A percentile compares a stretch with the other conserved stretches of the same genome.
These are phyloP conservation scores for Tetraselmis striata DNA, from an alignment of 139 green algal species.

Conservation along the genomic window DNA sequence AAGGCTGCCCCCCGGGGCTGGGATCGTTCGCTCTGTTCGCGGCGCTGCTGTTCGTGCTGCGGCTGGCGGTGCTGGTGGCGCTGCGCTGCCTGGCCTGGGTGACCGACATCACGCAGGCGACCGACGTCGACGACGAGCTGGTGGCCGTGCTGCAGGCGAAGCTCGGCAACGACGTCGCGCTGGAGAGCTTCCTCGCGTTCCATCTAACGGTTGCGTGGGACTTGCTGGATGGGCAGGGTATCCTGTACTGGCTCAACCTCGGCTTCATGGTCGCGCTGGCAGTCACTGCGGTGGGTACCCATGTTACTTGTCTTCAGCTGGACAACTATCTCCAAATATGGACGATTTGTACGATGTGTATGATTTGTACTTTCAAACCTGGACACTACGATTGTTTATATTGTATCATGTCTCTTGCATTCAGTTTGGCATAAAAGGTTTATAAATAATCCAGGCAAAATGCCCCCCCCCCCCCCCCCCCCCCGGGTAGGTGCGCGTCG, in stretches of 20 bases:
- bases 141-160: neutral
- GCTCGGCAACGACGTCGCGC: neutral
- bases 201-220: neutral
- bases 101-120: neutral
- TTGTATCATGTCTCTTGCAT: no score
- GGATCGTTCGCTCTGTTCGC: neutral
- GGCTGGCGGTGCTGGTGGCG: neutral
- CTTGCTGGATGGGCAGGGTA: neutral
- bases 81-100: neutral
- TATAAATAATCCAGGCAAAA: no score
- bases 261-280: neutral
- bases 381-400: no score
- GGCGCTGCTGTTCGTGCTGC: neutral
- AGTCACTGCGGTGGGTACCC: neutral
- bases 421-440: no score
- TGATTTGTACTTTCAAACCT: no score
- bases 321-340: no score
- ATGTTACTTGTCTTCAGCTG: no score
- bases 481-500: neutral
- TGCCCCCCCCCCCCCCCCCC: no score
- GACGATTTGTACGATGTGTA: no score
- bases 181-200: neutral
- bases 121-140: neutral
- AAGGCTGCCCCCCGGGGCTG: neutral
- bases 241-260: neutral